Evolutionary conservation across 495 filamentous ascomycete species (phyloP), one percentile per base, ranked within the genome.

Genomic region (Aspergillus affinis): DNA sequence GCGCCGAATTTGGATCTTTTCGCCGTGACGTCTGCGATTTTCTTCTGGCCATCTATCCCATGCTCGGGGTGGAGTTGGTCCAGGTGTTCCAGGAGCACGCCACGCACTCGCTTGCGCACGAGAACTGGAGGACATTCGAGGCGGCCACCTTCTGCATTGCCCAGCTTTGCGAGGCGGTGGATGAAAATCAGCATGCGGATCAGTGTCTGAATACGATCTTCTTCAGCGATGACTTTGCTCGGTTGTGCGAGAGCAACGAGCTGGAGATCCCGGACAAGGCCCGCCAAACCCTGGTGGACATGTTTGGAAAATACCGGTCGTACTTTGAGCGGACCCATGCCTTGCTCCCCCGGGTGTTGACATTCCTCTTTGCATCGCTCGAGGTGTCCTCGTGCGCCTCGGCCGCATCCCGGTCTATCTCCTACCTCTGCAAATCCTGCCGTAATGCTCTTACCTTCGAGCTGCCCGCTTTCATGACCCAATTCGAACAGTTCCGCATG

Each of bases 21-120:
- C 85, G 94, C 23, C 83, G 86, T 55, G 93, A 97, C 63, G 88
- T 92, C 49, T 83, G 80, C 50, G 92, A 97, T 70, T 83, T 95
- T 60, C 75, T 97, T 2, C 84, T 93, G 55, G 82, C 89, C 3
- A 84, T 88, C 27, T 96, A 90, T 64, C 78, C 87, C 0, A 76
- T 92, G 6, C 72, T 92, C 5, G 90, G 90, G 0, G 77, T 85
- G 21, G 77, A 81, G 5, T 67, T 97, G 30, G 81, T 97, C 18
- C 78, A 84, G 18, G 81, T 85, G 10, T 90, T 97, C 65, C 84
- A 88, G 46, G 76, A 84, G 47, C 77, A 87, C 46, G 82, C 89
- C 49, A 72, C 83, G 4, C 75, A 79, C 41, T 84, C 87, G 21
- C 76, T 94, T 2, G 61, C 77, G 49, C 75, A 70, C 26, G 78